These are phyloP conservation scores for Samsoniella hepiali DNA, from an alignment of 2,329 filamentous ascomycete genomes.

Conservation along the genomic window DNA sequence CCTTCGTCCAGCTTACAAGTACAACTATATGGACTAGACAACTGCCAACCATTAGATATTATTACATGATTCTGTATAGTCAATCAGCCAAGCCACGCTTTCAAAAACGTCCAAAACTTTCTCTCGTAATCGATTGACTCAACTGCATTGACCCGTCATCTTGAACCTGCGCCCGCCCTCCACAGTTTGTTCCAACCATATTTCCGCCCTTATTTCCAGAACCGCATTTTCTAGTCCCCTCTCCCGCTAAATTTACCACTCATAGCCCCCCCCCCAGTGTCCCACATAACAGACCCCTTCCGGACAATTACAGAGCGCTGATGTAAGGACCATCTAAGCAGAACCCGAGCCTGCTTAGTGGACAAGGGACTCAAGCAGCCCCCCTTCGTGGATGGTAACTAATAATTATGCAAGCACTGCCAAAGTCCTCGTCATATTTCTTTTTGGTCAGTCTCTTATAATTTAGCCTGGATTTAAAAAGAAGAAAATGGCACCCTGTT, in stretches of 20 bases:
- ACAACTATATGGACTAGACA: not conserved
- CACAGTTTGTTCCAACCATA: not conserved
- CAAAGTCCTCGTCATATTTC: not conserved
- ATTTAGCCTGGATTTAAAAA: not conserved
- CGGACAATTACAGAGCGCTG: slow-evolving; percentile 5
- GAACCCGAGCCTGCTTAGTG: not conserved
- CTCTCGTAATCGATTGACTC: not conserved
- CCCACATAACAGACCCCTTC: not conserved
- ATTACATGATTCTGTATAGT: not conserved
- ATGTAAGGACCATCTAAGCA: slow-evolving; percentile 10
- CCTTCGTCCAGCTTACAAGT: too few species aligned
- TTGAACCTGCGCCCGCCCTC: not conserved
- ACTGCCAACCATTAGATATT: not conserved
- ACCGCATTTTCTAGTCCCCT: not conserved
- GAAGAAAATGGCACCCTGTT: not conserved
- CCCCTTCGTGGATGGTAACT: not conserved
- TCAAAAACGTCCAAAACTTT: not conserved
- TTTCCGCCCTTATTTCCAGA: slow-evolving; percentile 11
- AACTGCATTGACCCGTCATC: not conserved
- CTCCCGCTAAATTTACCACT: not conserved
- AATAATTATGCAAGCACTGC: slow-evolving; percentile 7
- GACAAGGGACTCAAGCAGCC: not conserved
- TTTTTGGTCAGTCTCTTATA: not conserved
- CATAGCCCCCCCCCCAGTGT: not conserved
- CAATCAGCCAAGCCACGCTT: not conserved